Percentiles rank a stretch among this genome's conserved stretches.
Conservation (phyloP, 108 stramenopile species). For the Parmales sp. region DNA sequence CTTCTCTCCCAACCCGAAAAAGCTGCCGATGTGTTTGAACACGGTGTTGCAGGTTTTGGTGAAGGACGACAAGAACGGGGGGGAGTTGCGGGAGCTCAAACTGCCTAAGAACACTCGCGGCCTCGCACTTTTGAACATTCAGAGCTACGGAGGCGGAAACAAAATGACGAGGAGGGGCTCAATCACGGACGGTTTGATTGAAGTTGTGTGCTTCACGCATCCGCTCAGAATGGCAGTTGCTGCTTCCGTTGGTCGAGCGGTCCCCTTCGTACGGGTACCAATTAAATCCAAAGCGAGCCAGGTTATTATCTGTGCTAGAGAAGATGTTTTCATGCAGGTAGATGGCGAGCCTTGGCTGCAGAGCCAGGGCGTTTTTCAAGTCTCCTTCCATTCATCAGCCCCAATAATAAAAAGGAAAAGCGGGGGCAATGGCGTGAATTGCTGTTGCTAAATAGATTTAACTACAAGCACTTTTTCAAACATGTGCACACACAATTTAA, state of each 20-base stretch:
- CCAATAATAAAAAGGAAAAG: no score
- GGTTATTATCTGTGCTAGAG: slow-evolving; percentile 28
- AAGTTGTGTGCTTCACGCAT: slow-evolving; percentile 41
- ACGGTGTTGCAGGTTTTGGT: slow-evolving; percentile 28
- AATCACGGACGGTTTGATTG: slow-evolving; percentile 34
- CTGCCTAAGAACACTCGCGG: slow-evolving; percentile 33
- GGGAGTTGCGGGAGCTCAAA: slow-evolving; percentile 20
- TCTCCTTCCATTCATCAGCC: no score
- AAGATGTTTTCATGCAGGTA: slow-evolving; percentile 49
- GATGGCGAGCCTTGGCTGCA: slow-evolving; percentile 67
- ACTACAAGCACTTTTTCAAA: no score
- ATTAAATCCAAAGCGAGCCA: slow-evolving; percentile 33
- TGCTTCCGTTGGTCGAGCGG: slow-evolving; percentile 16
- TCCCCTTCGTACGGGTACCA: slow-evolving; percentile 30
- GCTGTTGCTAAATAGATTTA: no score
- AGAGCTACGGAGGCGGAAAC: slow-evolving; percentile 39
- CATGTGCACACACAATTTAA: no score
- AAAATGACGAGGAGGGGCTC: slow-evolving; percentile 28
- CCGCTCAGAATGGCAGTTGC: slow-evolving; percentile 24
- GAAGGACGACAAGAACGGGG: slow-evolving; percentile 20
- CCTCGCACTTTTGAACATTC: slow-evolving; percentile 40
- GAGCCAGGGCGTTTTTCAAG: slow-evolving; percentile 30
- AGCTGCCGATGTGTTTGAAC: slow-evolving; percentile 13
- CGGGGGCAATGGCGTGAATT: no score
- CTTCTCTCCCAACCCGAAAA: background rate